A percentile compares a stretch with the other conserved stretches of the same genome.
These are phyloP conservation scores for Francoa sonchifolia DNA, from an alignment of 441 rosid species.

Conservation along the genomic window DNA sequence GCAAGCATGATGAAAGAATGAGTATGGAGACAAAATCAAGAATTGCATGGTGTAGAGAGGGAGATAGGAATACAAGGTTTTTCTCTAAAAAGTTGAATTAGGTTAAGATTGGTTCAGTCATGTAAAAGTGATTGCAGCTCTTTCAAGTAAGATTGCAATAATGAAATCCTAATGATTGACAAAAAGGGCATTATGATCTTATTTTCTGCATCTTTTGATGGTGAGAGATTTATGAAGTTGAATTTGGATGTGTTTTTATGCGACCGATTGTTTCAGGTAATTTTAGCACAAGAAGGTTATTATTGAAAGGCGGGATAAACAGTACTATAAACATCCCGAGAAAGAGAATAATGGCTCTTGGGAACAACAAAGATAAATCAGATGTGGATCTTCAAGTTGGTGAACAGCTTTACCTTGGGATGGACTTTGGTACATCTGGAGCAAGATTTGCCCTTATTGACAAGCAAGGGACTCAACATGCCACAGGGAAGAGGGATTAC, in stretches of 20 bases:
- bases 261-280: slow-evolving; percentile 22
- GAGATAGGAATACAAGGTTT: no score
- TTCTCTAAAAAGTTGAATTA: no score
- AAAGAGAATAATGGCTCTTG: slow-evolving; percentile 20
- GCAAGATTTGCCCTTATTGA: slow-evolving; percentile 73
- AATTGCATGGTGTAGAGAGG: no score
- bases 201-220: background rate
- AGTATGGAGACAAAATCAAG: no score
- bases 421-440: slow-evolving; percentile 96
- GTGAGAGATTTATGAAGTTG: background rate
- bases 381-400: slow-evolving; percentile 15
- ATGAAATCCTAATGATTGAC: no score
- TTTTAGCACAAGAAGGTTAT: slow-evolving; percentile 13
- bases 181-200: no score
- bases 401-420: slow-evolving; percentile 57
- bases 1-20: no score
- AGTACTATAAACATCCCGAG: slow-evolving; percentile 5
- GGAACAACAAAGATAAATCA: slow-evolving; percentile 9
- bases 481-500: slow-evolving; percentile 64
- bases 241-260: no score
- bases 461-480: slow-evolving; percentile 38
- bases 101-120: no score
- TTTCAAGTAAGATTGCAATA: no score
- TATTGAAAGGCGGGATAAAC: slow-evolving; percentile 6
- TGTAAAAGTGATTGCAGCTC: no score